A percentile compares a stretch with the other conserved stretches of the same genome.
Evolutionary conservation across 805 yeast species (phyloP).

Genomic region (Wilhelminamyces savonicus): DNA sequence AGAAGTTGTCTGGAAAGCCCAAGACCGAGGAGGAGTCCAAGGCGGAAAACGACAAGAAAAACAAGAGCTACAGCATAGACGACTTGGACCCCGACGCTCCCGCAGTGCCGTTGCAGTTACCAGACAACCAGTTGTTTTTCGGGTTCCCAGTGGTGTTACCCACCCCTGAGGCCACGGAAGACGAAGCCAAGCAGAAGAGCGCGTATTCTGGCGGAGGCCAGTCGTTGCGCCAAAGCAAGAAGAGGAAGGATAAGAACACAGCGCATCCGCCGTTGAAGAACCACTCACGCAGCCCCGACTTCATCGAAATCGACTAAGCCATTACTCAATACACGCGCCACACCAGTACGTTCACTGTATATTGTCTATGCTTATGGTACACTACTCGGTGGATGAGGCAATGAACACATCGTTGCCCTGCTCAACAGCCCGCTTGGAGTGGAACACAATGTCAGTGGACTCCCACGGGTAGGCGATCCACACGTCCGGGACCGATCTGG

Average conservation of each 20-base stretch:
- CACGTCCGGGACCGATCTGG: constrained; percentile 64
- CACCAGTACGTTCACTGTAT: too few species aligned
- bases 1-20: constrained; percentile 61
- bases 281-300: constrained; percentile 66
- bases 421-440: constrained; percentile 54
- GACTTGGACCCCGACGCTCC: constrained; percentile 50
- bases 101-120: constrained; percentile 67
- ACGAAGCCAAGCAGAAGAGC: constrained; percentile 10
- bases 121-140: constrained; percentile 84
- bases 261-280: constrained; percentile 52
- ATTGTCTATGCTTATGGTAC: too few species aligned
- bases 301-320: constrained; percentile 66
- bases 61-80: constrained; percentile 30
- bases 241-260: constrained; percentile 53
- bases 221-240: constrained; percentile 62
- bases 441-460: constrained; percentile 72
- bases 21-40: constrained; percentile 13
- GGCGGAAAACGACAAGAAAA: too few species aligned
- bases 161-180: constrained; percentile 20
- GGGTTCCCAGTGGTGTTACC: constrained; percentile 75
- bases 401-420: constrained; percentile 52
- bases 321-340: too few species aligned
- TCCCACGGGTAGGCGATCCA: constrained; percentile 96
- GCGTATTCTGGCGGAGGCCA: constrained; percentile 67
- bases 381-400: constrained; percentile 7